Percentiles rank a stretch among this genome's conserved stretches.
Evolutionary conservation across 2,329 filamentous ascomycete genomes (phyloP).

Genomic region (Cladophialophora chaetospira): DNA sequence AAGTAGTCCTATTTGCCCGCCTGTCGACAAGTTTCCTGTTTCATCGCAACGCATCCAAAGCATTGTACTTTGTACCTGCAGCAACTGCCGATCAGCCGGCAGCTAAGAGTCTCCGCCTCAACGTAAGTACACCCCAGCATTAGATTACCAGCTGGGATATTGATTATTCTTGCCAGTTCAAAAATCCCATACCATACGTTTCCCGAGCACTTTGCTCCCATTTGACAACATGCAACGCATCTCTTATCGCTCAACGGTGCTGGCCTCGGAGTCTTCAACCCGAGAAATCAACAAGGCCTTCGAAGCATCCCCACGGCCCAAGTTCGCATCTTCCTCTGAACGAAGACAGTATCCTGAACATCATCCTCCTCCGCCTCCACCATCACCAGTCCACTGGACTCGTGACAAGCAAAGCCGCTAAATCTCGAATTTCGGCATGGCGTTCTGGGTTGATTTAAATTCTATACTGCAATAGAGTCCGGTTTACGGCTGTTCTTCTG

Average conservation of each 20-base stretch:
- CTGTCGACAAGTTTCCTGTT: not conserved
- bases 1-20: constrained; percentile 12
- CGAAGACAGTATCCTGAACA: constrained; percentile 25
- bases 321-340: constrained; percentile 36
- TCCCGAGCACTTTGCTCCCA: not conserved
- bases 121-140: constrained; percentile 7
- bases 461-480: constrained; percentile 4
- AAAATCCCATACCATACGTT: not conserved
- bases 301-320: constrained; percentile 40
- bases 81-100: constrained; percentile 18
- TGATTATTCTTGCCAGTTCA: not conserved
- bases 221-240: constrained; percentile 28
- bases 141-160: not conserved
- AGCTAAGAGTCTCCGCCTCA: constrained; percentile 1
- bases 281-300: constrained; percentile 45
- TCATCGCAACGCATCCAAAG: not conserved
- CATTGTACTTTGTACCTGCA: constrained; percentile 19
- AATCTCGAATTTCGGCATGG: not conserved
- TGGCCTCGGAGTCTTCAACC: constrained; percentile 36
- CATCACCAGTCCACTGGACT: constrained; percentile 31
- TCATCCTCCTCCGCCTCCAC: constrained; percentile 30
- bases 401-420: constrained; percentile 25
- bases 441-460: constrained; percentile 4
- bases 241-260: constrained; percentile 31
- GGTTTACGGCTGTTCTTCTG: constrained; percentile 16